These are phyloP conservation scores for Rhizophora mangle DNA, from an alignment of 345 rosid species.

Conservation along the genomic window DNA sequence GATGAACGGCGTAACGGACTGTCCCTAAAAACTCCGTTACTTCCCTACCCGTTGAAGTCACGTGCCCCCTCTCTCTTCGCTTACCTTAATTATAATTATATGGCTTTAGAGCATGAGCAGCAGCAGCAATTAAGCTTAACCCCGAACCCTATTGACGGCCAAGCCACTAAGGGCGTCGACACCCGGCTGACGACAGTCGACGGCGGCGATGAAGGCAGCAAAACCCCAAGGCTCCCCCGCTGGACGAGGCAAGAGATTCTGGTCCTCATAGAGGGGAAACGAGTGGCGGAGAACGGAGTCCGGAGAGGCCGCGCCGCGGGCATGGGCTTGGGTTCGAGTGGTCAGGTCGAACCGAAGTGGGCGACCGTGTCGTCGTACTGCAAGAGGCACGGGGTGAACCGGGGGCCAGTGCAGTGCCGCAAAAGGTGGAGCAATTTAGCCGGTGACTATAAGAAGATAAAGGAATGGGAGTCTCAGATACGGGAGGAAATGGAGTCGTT, in stretches of 20 bases:
- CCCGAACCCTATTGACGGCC: constrained; percentile 31
- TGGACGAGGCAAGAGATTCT: constrained; percentile 98
- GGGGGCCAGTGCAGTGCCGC: constrained; percentile 98
- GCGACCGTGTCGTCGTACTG: constrained; percentile 90
- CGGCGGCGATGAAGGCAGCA: constrained; percentile 55
- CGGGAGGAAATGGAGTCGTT: constrained; percentile 78
- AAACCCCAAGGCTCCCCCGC: constrained; percentile 83
- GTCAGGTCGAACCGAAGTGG: constrained; percentile 88
- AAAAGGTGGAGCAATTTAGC: constrained; percentile 96
- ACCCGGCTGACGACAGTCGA: constrained; percentile 31
- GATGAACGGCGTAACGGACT: constrained; percentile 47
- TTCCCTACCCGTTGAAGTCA: constrained; percentile 13
- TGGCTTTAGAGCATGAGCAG: constrained; percentile 14
- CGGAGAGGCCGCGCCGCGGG: constrained; percentile 71
- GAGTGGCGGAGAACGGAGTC: constrained; percentile 81
- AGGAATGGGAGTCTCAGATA: constrained; percentile 76
- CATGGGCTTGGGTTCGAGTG: constrained; percentile 54
- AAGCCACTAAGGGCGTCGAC: constrained; percentile 36
- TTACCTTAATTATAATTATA: neutral
- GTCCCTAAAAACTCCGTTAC: constrained; percentile 6
- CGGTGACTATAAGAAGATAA: constrained; percentile 97
- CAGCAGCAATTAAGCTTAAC: constrained; percentile 15
- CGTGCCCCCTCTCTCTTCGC: constrained; percentile 28
- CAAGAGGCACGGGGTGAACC: constrained; percentile 78
- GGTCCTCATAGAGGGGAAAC: constrained; percentile 88